A percentile compares a stretch with the other conserved stretches of the same genome.
Evolutionary conservation across 352 stramenopile species (phyloP).

Genomic region (Phytopythium mirpurense): DNA sequence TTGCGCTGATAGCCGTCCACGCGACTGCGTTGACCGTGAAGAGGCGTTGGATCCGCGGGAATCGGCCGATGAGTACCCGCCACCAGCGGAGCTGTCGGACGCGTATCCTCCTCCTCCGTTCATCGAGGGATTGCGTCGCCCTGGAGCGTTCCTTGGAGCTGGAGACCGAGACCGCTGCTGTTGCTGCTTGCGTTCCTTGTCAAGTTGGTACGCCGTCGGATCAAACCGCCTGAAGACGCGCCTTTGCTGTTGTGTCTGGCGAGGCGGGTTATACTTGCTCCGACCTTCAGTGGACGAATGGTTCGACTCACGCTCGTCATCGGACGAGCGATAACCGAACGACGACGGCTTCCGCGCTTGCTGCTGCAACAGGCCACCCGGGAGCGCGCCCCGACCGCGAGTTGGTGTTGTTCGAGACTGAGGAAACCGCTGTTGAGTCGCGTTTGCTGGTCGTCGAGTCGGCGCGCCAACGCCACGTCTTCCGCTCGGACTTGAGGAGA

Average conservation of each 20-base stretch:
- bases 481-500: neutral
- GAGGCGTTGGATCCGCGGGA: constrained; percentile 53
- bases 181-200: constrained; percentile 55
- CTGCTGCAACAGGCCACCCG: neutral
- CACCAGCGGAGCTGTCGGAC: constrained; percentile 55
- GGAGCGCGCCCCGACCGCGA: constrained; percentile 6
- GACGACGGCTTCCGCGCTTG: neutral
- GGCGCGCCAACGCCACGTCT: neutral
- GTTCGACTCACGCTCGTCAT: constrained; percentile 5
- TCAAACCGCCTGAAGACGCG: constrained; percentile 65
- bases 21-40: constrained; percentile 31
- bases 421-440: neutral
- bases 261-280: neutral
- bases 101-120: constrained; percentile 42
- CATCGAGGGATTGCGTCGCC: neutral
- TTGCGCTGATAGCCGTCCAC: constrained; percentile 31
- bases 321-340: neutral
- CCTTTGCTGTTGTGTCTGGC: constrained; percentile 12
- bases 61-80: constrained; percentile 51
- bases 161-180: constrained; percentile 30
- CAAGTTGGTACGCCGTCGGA: constrained; percentile 75
- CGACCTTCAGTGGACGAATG: constrained; percentile 7
- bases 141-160: neutral
- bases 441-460: neutral
- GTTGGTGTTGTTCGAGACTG: constrained; percentile 10